Percentiles rank a stretch among this genome's conserved stretches.
phyloP scores from a whole-genome alignment of 2,329 filamentous ascomycete species.

The Neobulgaria alba region DNA sequence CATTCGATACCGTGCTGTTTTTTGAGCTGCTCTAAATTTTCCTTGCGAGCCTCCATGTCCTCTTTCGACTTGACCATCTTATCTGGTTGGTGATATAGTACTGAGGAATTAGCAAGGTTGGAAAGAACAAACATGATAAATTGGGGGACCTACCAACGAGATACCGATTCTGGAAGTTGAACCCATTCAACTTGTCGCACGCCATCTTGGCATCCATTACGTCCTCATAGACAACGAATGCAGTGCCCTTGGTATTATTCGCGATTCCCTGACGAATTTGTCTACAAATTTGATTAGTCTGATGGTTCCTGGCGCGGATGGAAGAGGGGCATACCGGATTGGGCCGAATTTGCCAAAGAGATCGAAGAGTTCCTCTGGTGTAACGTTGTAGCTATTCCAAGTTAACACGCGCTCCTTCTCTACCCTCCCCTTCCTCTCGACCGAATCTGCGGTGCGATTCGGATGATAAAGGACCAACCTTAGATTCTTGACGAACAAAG shows the following conservation, averaged over 20 bases:
- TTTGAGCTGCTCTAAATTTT: constrained; percentile 97
- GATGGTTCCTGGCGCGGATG: neutral
- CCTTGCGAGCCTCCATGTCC: constrained; percentile 86
- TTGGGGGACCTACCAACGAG: constrained; percentile 80
- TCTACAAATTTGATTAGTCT: constrained; percentile 38
- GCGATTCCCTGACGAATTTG: constrained; percentile 98
- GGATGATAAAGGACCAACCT: constrained; percentile 48
- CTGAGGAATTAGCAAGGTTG: constrained; percentile 30
- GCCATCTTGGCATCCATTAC: constrained; percentile 98
- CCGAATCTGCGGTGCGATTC: neutral
- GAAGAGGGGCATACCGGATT: constrained; percentile 63
- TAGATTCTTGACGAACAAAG: constrained; percentile 99
- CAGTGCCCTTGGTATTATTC: constrained; percentile 94
- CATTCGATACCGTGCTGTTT: constrained; percentile 98
- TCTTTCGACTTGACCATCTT: constrained; percentile 83
- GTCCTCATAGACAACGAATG: constrained; percentile 99
- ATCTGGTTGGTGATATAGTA: constrained; percentile 69
- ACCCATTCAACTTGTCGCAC: constrained; percentile 99
- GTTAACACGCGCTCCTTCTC: constrained; percentile 47
- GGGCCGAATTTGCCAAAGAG: constrained; percentile 97
- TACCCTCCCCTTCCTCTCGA: constrained; percentile 19
- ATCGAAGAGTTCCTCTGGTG: constrained; percentile 94
- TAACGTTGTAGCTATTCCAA: constrained; percentile 83
- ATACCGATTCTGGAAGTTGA: constrained; percentile 99
- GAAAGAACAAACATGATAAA: no score